Evolutionary conservation across 1,284 basidiomycete species (phyloP), one percentile per base, ranked within the genome.

Genomic region (Porodaedalea pini): DNA sequence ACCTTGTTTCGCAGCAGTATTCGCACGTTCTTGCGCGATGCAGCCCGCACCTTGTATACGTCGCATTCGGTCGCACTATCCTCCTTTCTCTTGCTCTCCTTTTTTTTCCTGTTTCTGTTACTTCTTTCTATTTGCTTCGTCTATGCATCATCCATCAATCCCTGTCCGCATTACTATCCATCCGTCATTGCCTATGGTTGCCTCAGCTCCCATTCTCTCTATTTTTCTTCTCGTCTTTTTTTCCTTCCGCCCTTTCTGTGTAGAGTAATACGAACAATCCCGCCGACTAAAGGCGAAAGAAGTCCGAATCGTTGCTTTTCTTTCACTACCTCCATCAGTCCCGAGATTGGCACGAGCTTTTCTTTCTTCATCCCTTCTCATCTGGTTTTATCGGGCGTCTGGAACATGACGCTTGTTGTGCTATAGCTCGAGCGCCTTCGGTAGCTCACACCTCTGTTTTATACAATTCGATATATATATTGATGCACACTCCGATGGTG

Each of bases 11-110:
- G n/a, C n/a, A n/a, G n/a, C n/a, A n/a, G n/a, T n/a, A n/a, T 47
- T 17, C 15, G 21, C 39, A 21, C 41, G 40, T 39, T 13, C 29
- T 31, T 44, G 40, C 31, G 34, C 36, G 19, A 29, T 37, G n/a
- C 36, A 49, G 19, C n/a, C 13, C 34, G 17, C 34, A 27, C 13
- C 31, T 49, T 37, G 53, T 47, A 55, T 29, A 45, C 23, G 29
- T 19, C 17, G 34, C 65, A 70, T 62, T 52, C 66, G 64, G 58
- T 73, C 74, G 66, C 78, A 67, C 75, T 64, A n/a, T 62, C 61
- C 59, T 53, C 37, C 25, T 44, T 27, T 25, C 15, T 52, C 44
- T 64, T 57, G 59, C 61, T 64, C 53, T 65, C 58, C 62, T 54
- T 59, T 50, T 61, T 51, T 62, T 62, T 63, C 64, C 63, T 67